Conservation (phyloP, 208 protist genomes). For the Leishmania aethiopica region DNA sequence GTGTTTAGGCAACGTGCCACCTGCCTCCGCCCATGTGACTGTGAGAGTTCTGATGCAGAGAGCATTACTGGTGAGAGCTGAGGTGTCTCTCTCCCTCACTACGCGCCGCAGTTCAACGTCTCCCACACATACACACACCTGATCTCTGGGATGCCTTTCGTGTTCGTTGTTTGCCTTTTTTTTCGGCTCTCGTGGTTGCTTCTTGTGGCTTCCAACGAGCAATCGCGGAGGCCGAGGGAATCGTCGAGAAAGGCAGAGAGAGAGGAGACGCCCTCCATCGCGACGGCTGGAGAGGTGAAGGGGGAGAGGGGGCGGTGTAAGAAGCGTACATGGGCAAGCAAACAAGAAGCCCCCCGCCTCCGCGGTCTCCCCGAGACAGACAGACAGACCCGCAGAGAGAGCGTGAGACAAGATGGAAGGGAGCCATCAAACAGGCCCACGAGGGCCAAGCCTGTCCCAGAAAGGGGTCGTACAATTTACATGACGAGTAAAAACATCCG, state of each 20-base stretch:
- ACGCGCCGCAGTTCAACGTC: not conserved
- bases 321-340: not conserved
- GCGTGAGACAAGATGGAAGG: not conserved
- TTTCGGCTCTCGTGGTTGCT: not conserved
- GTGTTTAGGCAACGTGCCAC: too few relatives aligned
- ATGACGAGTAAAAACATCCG: slow-evolving; percentile 17
- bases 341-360: not conserved
- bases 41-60: not conserved
- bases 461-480: not conserved
- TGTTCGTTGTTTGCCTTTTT: not conserved
- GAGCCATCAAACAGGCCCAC: not conserved
- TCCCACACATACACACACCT: not conserved
- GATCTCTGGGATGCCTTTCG: not conserved
- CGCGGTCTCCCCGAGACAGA: not conserved
- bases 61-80: not conserved
- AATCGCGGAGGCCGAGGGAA: not conserved
- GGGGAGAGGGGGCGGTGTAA: not conserved
- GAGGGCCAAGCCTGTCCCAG: not conserved
- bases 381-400: not conserved
- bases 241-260: not conserved
- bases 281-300: not conserved
- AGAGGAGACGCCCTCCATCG: not conserved
- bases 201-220: not conserved
- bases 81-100: not conserved
- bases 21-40: not conserved